Evolutionary conservation across 2,329 filamentous ascomycete genomes (phyloP), one percentile per base, ranked within the genome.

Genomic region (Neophaeococcomyces aloes): DNA sequence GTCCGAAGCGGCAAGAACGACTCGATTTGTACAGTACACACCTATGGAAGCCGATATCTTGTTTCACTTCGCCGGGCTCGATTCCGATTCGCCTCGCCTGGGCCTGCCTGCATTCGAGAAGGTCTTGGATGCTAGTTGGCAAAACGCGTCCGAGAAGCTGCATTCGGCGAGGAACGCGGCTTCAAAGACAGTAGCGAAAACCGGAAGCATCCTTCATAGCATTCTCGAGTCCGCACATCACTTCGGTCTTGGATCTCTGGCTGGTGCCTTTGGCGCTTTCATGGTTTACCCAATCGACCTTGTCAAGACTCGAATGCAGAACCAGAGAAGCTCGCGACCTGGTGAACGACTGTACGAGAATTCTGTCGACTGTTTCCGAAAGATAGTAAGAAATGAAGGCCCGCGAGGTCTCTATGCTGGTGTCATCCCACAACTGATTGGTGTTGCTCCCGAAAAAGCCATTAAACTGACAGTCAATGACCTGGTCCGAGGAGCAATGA

Each of bases 391-490:
- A 50, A 95, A 96, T 59, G 91, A 98, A 66, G 91, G 91, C 45
- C 75, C 94, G 63, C 74, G 72, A 30, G 91, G 91, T 17, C 67
- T 98, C 38, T 98, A 98, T 70, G 94, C 89, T 38, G 91, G 91
- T 60, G 86, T 98, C 15, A 65, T 95, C 41, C 91, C 91, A 8
- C 91, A 98, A 70, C 75, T 98, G 35, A 86, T 98, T 50, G 91
- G 91, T 64, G 91, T 98, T 35, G 91, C 91, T n/a, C 91, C 91
- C 2, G 91, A 98, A 65, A 98, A 98, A 72, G 91, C 91, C 55
- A 98, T 98, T 70, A 98, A 98, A 71, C 78, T 98, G 51, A 98
- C 91, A 0, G 88, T 98, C 58, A 98, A 98, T 65, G 91, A 98
- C 61, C 67, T 98, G 43, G 86, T 93, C 17, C 81, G 91, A 59